Base-by-base conservation (phyloP, 176 grass and related monocot species). In the Oryza meridionalis region DNA sequence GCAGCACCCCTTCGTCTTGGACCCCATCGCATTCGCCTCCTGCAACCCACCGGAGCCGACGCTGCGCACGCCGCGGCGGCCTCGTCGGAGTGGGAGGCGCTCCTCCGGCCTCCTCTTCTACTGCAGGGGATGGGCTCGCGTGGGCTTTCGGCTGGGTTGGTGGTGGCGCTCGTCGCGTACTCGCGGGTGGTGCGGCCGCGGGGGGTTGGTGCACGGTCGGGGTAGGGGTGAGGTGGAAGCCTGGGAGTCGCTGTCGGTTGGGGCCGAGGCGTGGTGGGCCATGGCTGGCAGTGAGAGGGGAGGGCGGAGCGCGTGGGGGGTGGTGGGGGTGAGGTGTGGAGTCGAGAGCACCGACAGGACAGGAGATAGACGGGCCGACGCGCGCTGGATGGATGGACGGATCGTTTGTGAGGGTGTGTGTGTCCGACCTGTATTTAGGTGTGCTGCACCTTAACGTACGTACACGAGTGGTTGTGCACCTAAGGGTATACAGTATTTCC, bases 1-100 rank as follows among this genome's bases (percentile, higher is more conserved):
- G 62, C 91, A 90, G 76, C 96, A 99, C 0, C 96, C 91, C 37
- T 86, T 86, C 47, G 88, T 86, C 88, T 84, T 99, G 2, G 91
- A 84, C 53, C 17, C 81, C 78, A 75, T 62, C 58, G 58, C 58
- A 62, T 62, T 62, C 58, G 58, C 58, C 58, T 24, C 55, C 55
- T 61, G 29, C 29, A n/a, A 7, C 58, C n/a, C 3, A 24, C 55
- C 55, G 5, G 19, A 22, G 19, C 2, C 55, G 42, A 43, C 9
- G 19, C 19, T 61, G 15, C 58, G 21, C 19, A 5, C 55, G 55
- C 5, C 4, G 55, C 55, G 55, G 17, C 55, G 55, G 53, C 4
- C 58, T 9, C 58, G 58, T 22, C 55, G 40, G 33, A 33, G 33
- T 33, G 33, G 33, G 33, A 4, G 4, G 33, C 33, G n/a, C n/a